Evolutionary conservation across 2,329 filamentous ascomycete species (phyloP).

Genomic region (Rhinocladiella similis): DNA sequence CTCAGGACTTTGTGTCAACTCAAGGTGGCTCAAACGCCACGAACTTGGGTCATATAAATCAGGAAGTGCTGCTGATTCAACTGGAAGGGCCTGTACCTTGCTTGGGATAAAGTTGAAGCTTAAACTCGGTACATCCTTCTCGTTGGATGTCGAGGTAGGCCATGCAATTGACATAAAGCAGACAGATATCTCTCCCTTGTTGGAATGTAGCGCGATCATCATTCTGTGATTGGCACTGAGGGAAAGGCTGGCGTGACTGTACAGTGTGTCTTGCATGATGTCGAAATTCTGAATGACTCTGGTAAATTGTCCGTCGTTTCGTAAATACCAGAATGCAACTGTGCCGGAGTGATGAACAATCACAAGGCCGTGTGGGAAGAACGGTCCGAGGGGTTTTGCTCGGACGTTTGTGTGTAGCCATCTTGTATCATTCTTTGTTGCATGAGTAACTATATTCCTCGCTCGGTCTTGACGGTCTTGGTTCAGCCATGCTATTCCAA

Average conservation of each 20-base stretch:
- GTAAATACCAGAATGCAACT: conserved; percentile 75
- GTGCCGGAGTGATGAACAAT: conserved; percentile 73
- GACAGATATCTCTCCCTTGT: conserved; percentile 18
- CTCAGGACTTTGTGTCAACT: conserved; percentile 69
- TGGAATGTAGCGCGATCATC: conserved; percentile 24
- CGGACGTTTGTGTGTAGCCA: conserved; percentile 72
- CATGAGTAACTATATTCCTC: conserved; percentile 38
- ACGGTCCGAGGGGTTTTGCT: conserved; percentile 67
- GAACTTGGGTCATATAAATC: conserved; percentile 37
- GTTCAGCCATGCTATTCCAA: conserved; percentile 82
- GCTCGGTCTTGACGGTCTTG: conserved; percentile 47
- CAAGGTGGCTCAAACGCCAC: conserved; percentile 71
- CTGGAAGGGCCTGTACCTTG: conserved; percentile 26
- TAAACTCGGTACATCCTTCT: conserved; percentile 35
- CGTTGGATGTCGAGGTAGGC: conserved; percentile 40
- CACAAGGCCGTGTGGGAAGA: conserved; percentile 72
- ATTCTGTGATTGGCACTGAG: conserved; percentile 34
- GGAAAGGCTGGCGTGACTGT: conserved; percentile 47
- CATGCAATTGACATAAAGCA: conserved; percentile 29
- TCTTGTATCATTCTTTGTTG: conserved; percentile 59
- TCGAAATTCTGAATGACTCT: conserved; percentile 58
- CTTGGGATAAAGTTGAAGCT: conserved; percentile 16
- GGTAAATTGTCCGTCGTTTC: conserved; percentile 65
- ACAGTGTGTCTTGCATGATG: conserved; percentile 10
- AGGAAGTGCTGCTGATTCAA: conserved; percentile 13